phyloP scores from a whole-genome alignment of 2,329 filamentous ascomycete genomes.

The Pezicula radicicola region DNA sequence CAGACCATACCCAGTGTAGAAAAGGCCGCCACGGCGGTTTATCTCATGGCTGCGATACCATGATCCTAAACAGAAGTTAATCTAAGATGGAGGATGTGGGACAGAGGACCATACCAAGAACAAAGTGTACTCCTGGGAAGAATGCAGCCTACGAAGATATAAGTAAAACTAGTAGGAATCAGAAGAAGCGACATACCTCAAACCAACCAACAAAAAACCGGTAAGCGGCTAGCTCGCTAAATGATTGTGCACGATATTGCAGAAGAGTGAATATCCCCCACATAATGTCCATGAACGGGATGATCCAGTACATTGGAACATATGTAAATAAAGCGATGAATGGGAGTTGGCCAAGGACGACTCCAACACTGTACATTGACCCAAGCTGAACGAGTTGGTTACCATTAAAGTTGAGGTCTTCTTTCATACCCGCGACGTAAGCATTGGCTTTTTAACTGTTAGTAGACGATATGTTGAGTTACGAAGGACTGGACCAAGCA shows the following conservation, averaged over 20 bases:
- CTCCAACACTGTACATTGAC: constrained; percentile 13
- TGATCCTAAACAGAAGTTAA: no score
- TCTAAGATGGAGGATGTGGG: not conserved
- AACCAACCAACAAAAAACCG: constrained; percentile 51
- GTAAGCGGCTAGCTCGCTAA: constrained; percentile 46
- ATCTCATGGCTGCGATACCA: constrained; percentile 19
- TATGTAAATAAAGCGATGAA: constrained; percentile 14
- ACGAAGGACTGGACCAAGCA: no score
- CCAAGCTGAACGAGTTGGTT: constrained; percentile 41
- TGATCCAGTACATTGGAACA: constrained; percentile 13
- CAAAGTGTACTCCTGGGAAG: constrained; percentile 27
- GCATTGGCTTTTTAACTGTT: constrained; percentile 22
- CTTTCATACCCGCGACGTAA: constrained; percentile 22
- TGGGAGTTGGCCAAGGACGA: constrained; percentile 13
- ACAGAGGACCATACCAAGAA: constrained; percentile 22
- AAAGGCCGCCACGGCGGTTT: constrained; percentile 3
- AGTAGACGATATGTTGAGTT: no score
- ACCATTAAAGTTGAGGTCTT: constrained; percentile 42
- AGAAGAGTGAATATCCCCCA: constrained; percentile 15
- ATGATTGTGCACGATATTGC: constrained; percentile 33
- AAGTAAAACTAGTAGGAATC: not conserved
- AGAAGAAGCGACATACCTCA: constrained; percentile 29
- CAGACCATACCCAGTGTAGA: constrained; percentile 4
- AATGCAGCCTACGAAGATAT: constrained; percentile 24
- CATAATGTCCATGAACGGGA: constrained; percentile 11